Percentiles rank a stretch among this genome's conserved stretches.
These are phyloP conservation scores for Polyporus tsugae DNA, from an alignment of 1,284 basidiomycete genomes.

Conservation along the genomic window DNA sequence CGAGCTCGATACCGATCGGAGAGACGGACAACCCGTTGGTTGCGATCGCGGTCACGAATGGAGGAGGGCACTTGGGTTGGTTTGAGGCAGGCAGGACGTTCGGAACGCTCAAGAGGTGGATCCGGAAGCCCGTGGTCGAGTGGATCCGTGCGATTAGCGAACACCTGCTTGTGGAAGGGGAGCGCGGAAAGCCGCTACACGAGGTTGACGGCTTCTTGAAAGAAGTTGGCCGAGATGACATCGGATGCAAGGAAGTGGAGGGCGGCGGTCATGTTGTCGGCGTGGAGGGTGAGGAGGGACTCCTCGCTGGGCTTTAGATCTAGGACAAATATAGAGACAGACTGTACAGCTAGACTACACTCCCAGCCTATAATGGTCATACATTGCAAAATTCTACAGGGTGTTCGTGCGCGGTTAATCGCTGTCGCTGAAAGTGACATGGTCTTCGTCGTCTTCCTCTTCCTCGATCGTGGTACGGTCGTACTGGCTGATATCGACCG, in stretches of 20 bases:
- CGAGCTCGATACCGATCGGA: slow-evolving; percentile 67
- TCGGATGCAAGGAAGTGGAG: slow-evolving; percentile 57
- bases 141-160: slow-evolving; percentile 73
- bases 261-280: slow-evolving; percentile 49
- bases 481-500: slow-evolving; percentile 89
- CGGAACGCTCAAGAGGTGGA: slow-evolving; percentile 69
- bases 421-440: slow-evolving; percentile 82
- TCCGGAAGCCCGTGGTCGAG: slow-evolving; percentile 76
- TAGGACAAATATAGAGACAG: slow-evolving; percentile 19
- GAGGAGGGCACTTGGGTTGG: slow-evolving; percentile 97
- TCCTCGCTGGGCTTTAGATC: slow-evolving; percentile 52
- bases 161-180: slow-evolving; percentile 51
- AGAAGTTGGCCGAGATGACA: slow-evolving; percentile 58
- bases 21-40: slow-evolving; percentile 70
- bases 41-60: slow-evolving; percentile 76
- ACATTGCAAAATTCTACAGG: slow-evolving; percentile 31
- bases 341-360: slow-evolving; percentile 28
- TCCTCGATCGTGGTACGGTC: slow-evolving; percentile 71
- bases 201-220: slow-evolving; percentile 67
- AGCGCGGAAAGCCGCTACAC: slow-evolving; percentile 43
- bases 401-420: slow-evolving; percentile 54
- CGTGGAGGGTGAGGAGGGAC: slow-evolving; percentile 46
- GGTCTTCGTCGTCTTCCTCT: slow-evolving; percentile 69
- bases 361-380: slow-evolving; percentile 20
- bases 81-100: slow-evolving; percentile 68